Base-by-base conservation (phyloP, 768 basidiomycete genomes). In the Obba rivulosa region DNA sequence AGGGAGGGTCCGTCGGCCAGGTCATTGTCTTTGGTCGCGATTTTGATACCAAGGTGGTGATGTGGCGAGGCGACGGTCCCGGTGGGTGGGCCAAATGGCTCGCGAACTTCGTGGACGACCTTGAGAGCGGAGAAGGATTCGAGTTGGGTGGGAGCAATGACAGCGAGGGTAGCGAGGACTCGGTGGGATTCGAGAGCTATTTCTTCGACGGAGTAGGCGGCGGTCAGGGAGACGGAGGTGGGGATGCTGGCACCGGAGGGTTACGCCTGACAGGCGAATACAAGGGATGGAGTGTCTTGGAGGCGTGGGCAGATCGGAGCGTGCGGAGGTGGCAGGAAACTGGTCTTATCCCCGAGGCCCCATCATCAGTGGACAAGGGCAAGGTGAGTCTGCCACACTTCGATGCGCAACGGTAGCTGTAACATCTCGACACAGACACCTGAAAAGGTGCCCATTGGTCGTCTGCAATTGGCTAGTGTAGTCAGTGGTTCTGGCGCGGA, bases 1-100 rank as follows among this genome's bases (percentile, higher is more conserved):
- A 85, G 61, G 68, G 69, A 41, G 93, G 92, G 38, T 69, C 77
- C 8, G 73, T 76, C 46, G 96, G 96, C 5, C 96, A 99, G 63
- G 95, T 97, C 41, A 96, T 99, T 49, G 85, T 97, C 42, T 99
- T 98, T 64, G 96, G 96, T n/a, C 80, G 96, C 43, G 96, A 98
- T 62, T 97, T 98, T 66, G 96, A 99, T 67, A 87, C 92, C 10
- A 99, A 99, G 63, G 90, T 96, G 34, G 94, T 98, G 36, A 73
- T 98, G 40, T 97, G 87, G 83, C 75, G 79, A 44, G 96, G 96
- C 8, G 92, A 97, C 49, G 92, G 93, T 8, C 76, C 79, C 14
- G 83, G 78, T 9, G 96, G 95, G 3, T 99, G 96, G 95, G 96
- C 91, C 31, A 82, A 83, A 59, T 99, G 93, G 92, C 69, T 98